Conservation (phyloP, 345 rosid genomes). For the Combretum micranthum region DNA sequence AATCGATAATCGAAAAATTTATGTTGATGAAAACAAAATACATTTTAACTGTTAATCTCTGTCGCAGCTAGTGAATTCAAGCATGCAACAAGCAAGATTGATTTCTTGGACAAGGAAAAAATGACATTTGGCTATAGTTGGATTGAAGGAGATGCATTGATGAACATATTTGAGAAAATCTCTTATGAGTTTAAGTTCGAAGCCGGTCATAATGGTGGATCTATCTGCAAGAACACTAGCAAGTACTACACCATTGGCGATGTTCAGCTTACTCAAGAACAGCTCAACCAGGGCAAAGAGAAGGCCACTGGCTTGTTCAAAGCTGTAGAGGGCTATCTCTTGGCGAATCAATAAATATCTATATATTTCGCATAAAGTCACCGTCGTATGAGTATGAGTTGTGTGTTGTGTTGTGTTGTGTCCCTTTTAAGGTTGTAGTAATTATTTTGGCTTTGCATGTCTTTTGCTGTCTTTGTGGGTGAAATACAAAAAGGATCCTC, state of each 20-base stretch:
- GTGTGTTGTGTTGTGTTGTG: too few species aligned
- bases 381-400: too few species aligned
- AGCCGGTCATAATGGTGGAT: neutral
- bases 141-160: slow-evolving; percentile 3
- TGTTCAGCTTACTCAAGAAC: slow-evolving; percentile 9
- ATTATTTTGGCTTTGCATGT: too few species aligned
- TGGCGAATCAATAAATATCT: slow-evolving; percentile 12
- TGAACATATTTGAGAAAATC: neutral
- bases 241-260: slow-evolving; percentile 8
- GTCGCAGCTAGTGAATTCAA: neutral
- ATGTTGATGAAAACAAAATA: too few species aligned
- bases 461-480: too few species aligned
- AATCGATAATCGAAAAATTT: too few species aligned
- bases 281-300: slow-evolving; percentile 10
- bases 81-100: slow-evolving; percentile 1
- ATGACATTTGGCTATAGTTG: neutral
- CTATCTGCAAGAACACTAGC: slow-evolving; percentile 9
- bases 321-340: slow-evolving; percentile 17
- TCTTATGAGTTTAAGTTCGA: slow-evolving; percentile 4
- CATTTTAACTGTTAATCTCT: too few species aligned
- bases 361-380: neutral
- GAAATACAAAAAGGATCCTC: too few species aligned
- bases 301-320: slow-evolving; percentile 13
- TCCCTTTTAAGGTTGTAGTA: too few species aligned
- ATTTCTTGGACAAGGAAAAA: neutral